Evolutionary conservation across 441 rosid species (phyloP), one percentile per base, ranked within the genome.

Genomic region (Eruca vesicaria): DNA sequence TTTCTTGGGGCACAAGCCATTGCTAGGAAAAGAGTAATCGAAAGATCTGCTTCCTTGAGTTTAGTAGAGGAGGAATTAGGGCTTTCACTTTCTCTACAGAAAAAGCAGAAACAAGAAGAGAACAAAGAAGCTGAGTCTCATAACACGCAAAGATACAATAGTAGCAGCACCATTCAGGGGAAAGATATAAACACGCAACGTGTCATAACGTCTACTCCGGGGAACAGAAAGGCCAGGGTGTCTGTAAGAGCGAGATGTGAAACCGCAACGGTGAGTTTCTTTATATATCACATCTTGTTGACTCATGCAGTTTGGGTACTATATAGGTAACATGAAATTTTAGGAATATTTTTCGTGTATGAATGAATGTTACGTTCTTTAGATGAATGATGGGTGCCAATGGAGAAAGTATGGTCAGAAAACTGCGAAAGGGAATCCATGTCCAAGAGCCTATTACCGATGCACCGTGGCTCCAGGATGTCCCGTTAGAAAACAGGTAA

Each of bases 361-460:
- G n/a, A 45, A 45, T 45, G 20, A 3, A 28, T 11, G 0, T 20
- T 11, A 33, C n/a, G n/a, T n/a, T n/a, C n/a, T 66, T 23, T 53
- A 94, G 99, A 87, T 94, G 93, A 90, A 88, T 75, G 99, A 94
- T 80, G 99, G 99, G 9, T 92, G 99, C 14, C 99, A 95, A 58
- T 95, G 99, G 99, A 91, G 99, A 63, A 92, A 95, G 85, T 95
- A 90, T 6, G 99, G 99, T 8, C 99, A 95, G 78, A 95, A 95
- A 83, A 88, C 94, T 3, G 92, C 99, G 0, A 95, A 95, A 81
- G 98, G 96, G 66, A 95, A 95, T 71, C 98, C 98, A 38, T 95
- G 99, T 79, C 99, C 99, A 0, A 84, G 99, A 78, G 99, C 98
- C 29, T 95, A 95, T 63, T 95, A 92, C 68, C 92, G 98, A 15